These are phyloP conservation scores for Xanthoconium purpureum DNA, from an alignment of 768 basidiomycete genomes.

Conservation along the genomic window DNA sequence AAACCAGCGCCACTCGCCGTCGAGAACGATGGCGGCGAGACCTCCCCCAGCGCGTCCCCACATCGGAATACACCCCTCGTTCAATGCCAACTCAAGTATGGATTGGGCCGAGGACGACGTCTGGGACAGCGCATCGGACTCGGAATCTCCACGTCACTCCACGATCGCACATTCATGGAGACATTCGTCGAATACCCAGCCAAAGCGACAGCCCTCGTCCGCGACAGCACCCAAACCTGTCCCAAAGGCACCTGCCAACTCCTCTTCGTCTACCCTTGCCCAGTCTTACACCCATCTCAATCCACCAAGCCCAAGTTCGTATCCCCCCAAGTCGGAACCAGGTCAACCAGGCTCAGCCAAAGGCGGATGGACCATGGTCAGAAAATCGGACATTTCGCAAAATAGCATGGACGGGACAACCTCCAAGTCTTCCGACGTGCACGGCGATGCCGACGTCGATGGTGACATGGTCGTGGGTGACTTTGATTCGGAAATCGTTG, in stretches of 20 bases:
- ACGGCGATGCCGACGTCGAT: constrained; percentile 64
- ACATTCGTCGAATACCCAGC: constrained; percentile 25
- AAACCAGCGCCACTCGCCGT: constrained; percentile 13
- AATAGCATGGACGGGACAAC: constrained; percentile 23
- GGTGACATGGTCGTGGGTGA: constrained; percentile 77
- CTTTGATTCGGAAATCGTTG: constrained; percentile 57
- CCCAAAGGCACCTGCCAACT: constrained; percentile 44
- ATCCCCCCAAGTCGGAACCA: constrained; percentile 54
- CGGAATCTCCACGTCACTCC: constrained; percentile 62
- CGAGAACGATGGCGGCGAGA: constrained; percentile 46
- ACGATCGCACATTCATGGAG: constrained; percentile 47
- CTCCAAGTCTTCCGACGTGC: constrained; percentile 21
- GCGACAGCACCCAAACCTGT: constrained; percentile 53
- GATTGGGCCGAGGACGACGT: constrained; percentile 87
- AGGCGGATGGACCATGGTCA: constrained; percentile 78
- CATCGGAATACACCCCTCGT: constrained; percentile 55
- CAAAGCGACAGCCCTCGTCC: constrained; percentile 29
- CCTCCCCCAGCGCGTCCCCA: constrained; percentile 75
- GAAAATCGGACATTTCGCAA: constrained; percentile 36
- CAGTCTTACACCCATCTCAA: constrained; percentile 81
- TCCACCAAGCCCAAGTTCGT: constrained; percentile 72
- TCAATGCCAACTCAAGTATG: constrained; percentile 43
- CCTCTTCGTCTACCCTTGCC: constrained; percentile 66
- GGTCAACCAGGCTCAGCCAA: constrained; percentile 42
- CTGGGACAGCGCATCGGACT: constrained; percentile 83